Percentiles rank a stretch among this genome's conserved stretches.
Evolutionary conservation across 108 stramenopile genomes (phyloP).

Genomic region (Cyclostephanos tholiformis): DNA sequence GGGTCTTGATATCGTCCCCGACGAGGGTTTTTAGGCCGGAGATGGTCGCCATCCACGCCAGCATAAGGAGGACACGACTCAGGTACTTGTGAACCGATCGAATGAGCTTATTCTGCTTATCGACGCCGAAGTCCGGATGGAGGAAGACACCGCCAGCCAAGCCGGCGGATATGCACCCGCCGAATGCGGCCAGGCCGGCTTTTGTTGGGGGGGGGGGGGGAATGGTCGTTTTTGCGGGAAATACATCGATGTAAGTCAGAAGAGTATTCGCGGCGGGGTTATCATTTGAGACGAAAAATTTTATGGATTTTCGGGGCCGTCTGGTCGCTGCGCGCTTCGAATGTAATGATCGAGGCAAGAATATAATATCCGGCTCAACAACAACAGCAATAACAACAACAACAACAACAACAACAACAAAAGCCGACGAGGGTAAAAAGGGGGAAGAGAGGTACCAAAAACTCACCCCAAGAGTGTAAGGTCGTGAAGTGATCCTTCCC

Average conservation of each 20-base stretch:
- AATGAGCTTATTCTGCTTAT: conserved; percentile 73
- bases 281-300: too few relatives aligned
- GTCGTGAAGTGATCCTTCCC: conserved; percentile 66
- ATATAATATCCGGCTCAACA: not conserved
- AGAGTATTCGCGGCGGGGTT: not conserved
- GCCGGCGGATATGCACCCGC: conserved; percentile 47
- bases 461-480: conserved; percentile 57
- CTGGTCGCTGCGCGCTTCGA: too few relatives aligned
- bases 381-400: too few relatives aligned
- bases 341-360: not conserved
- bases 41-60: conserved; percentile 65
- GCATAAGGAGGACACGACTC: conserved; percentile 49
- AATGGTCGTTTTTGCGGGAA: not conserved
- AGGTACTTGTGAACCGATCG: conserved; percentile 67
- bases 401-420: too few relatives aligned
- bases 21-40: conserved; percentile 64
- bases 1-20: conserved; percentile 48
- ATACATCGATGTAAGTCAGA: not conserved
- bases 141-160: conserved; percentile 72
- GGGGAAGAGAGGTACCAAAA: not conserved
- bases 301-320: too few relatives aligned
- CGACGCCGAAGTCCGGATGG: conserved; percentile 85
- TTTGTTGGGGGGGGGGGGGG: not conserved
- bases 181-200: conserved; percentile 56
- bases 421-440: too few relatives aligned